Evolutionary conservation across 2,329 filamentous ascomycete genomes (phyloP), one percentile per base, ranked within the genome.

Genomic region (Aschersonia sp.): DNA sequence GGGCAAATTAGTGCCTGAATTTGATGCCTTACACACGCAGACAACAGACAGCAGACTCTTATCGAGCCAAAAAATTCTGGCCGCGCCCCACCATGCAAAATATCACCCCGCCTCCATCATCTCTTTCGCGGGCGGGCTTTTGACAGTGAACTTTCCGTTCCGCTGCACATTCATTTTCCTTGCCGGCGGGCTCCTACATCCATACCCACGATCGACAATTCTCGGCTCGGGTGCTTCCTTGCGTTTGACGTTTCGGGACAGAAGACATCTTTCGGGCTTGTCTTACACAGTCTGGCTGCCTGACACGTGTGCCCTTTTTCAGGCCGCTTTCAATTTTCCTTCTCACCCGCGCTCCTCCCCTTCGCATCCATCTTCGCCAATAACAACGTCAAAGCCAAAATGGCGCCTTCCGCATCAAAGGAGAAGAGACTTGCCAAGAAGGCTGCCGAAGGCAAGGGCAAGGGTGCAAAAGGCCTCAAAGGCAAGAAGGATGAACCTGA

Each of bases 361-460:
- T 43, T 12, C 48, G 48, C 47, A 9, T 43, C 22, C 30, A 41
- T 31, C 41, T 45, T 50, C 49, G 45, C 43, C 49, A 44, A 35
- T 53, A 48, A 50, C 47, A 48, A 46, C 30, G 8, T 30, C 35
- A 35, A 41, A 40, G 37, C 41, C 57, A 54, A 54, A 68, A 79
- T 63, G 43, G 83, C 83, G 79, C 73, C 81, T 61, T 83, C 80
- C 52, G 70, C 78, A 52, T 80, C 80, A 62, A 84, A 84, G 68
- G 78, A 82, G 58, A 83, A 83, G 72, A 73, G 81, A 66, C 73
- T 83, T 54, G 80, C 80, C 50, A 83, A 83, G 73, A 81, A 80
- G 72, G 77, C 77, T 55, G 79, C 76, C 61, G 72, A 85, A 45
- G 85, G 83, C 65, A 83, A 83, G 67, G 83, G 86, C 71, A 89